phyloP scores from a whole-genome alignment of 176 grass and related monocot species.

The Oropetium thomaeum region DNA sequence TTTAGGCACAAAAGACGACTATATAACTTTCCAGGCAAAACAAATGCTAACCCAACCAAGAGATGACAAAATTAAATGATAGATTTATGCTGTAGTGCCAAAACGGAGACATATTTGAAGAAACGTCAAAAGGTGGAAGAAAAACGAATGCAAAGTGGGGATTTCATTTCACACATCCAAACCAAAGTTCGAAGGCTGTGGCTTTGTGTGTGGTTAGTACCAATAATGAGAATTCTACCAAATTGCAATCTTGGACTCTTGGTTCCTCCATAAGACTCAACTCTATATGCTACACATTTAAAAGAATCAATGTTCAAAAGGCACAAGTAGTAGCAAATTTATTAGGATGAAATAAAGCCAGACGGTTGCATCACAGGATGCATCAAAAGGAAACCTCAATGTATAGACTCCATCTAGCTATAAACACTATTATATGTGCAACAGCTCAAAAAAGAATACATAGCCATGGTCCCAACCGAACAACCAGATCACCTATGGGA shows the following conservation, averaged over 20 bases:
- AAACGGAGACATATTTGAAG: not conserved
- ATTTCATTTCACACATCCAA: constrained; percentile 24
- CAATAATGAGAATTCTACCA: constrained; percentile 13
- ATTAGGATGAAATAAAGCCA: constrained; percentile 22
- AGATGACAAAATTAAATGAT: not conserved
- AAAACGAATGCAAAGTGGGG: not conserved
- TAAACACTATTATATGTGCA: constrained; percentile 28
- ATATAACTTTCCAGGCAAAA: not conserved
- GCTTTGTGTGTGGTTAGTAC: constrained; percentile 27
- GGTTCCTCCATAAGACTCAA: constrained; percentile 26
- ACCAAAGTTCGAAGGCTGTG: not conserved
- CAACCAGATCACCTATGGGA: constrained; percentile 9
- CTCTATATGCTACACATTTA: constrained; percentile 18
- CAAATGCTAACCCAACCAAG: not conserved
- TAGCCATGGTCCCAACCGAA: constrained; percentile 30
- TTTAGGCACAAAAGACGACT: not conserved
- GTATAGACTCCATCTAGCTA: constrained; percentile 17
- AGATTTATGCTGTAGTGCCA: not conserved
- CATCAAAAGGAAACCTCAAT: constrained; percentile 31
- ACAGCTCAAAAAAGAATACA: constrained; percentile 16
- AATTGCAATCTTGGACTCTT: constrained; percentile 34
- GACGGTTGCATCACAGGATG: not conserved
- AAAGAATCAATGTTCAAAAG: constrained; percentile 17
- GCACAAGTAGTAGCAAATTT: constrained; percentile 19
- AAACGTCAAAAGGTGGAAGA: constrained; percentile 8